phyloP scores from a whole-genome alignment of 495 filamentous ascomycete genomes.

The Neurospora hispaniola region DNA sequence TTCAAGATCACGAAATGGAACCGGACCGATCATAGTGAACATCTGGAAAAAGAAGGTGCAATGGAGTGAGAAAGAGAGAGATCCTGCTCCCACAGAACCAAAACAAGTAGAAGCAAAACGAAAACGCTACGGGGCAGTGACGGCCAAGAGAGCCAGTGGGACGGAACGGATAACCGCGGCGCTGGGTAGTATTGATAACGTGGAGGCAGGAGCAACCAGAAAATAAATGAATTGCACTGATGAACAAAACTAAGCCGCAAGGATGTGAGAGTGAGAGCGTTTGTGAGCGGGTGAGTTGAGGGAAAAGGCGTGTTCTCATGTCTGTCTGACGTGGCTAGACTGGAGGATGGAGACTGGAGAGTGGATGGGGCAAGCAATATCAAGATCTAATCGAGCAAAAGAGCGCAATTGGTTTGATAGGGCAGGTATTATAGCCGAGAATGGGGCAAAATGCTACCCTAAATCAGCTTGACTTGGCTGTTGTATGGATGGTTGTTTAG shows the following conservation, averaged over 20 bases:
- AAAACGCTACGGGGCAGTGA: not conserved
- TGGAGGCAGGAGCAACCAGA: not conserved
- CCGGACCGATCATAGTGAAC: not conserved
- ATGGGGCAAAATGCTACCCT: not conserved
- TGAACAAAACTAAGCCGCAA: not conserved
- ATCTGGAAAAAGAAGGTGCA: not conserved
- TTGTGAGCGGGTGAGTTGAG: not conserved
- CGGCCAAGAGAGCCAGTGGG: not conserved
- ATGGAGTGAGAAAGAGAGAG: not conserved
- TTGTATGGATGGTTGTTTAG: not conserved
- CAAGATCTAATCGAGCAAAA: not conserved
- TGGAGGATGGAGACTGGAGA: not conserved
- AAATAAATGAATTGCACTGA: not conserved
- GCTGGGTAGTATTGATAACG: not conserved
- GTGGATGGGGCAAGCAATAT: not conserved
- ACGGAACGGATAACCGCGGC: not conserved
- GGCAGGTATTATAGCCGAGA: not conserved
- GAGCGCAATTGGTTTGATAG: not conserved
- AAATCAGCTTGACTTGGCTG: not conserved
- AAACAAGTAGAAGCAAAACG: not conserved
- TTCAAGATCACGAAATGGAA: not conserved
- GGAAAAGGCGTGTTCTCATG: not conserved
- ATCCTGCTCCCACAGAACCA: not conserved
- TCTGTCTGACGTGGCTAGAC: not conserved
- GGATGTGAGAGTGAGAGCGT: not conserved